phyloP scores from a whole-genome alignment of 306 rosid genomes.

The Geum urbanum region DNA sequence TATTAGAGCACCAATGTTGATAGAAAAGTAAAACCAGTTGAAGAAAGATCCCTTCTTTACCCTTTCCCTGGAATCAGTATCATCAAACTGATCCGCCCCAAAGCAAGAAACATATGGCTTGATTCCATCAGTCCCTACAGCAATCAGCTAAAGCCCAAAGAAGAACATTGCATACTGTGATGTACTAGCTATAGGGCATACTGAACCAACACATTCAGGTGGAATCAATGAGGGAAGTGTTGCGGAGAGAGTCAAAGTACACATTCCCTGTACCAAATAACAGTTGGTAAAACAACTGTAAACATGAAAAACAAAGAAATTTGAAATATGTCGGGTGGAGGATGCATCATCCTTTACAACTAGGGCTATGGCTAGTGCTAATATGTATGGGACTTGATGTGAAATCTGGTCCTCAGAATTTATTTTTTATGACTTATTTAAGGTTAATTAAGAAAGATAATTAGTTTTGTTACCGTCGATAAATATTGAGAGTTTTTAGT shows the following conservation, averaged over 20 bases:
- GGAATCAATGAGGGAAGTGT: constrained; percentile 70
- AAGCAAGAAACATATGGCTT: constrained; percentile 95
- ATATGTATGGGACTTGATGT: background rate
- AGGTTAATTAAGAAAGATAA: too few relatives aligned
- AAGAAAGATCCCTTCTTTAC: constrained; percentile 88
- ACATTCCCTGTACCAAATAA: constrained; percentile 75
- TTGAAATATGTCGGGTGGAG: background rate
- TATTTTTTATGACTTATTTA: too few relatives aligned
- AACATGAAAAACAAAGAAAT: background rate
- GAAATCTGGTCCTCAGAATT: too few relatives aligned
- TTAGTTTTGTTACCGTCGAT: too few relatives aligned
- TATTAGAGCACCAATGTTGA: constrained; percentile 83
- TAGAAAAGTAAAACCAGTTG: constrained; percentile 95
- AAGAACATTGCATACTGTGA: constrained; percentile 83
- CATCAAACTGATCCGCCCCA: constrained; percentile 99
- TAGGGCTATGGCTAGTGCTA: background rate
- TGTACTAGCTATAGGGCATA: constrained; percentile 78
- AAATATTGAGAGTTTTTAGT: too few relatives aligned
- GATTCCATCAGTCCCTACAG: constrained; percentile 95
- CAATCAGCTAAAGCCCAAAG: constrained; percentile 89
- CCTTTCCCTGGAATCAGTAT: constrained; percentile 79
- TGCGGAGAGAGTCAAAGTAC: constrained; percentile 91
- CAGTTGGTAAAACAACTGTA: constrained; percentile 2
- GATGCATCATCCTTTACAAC: background rate
- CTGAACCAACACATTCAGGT: constrained; percentile 52